Percentiles rank a stretch among this genome's conserved stretches.
Evolutionary conservation across 345 rosid species (phyloP).

Genomic region (Lepidium didymum): DNA sequence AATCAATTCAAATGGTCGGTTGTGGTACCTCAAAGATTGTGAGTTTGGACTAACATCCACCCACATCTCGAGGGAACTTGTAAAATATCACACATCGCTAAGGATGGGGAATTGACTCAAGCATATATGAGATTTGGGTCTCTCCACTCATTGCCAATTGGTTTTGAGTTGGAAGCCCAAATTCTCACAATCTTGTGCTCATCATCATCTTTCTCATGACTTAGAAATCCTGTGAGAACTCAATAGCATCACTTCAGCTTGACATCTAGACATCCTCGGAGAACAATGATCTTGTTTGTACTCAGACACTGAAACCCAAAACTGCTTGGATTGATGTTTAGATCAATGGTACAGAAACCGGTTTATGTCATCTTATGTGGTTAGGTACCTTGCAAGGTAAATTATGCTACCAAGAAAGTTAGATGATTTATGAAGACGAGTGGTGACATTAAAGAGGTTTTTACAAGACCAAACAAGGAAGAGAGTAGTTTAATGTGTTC

Average conservation of each 20-base stretch:
- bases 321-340: neutral
- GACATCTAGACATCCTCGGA: neutral
- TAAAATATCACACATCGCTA: too few species aligned
- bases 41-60: too few species aligned
- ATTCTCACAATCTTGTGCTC: too few species aligned
- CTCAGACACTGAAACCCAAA: neutral
- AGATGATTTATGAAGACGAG: conserved; percentile 20
- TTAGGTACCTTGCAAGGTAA: conserved; percentile 6
- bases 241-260: neutral
- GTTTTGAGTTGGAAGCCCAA: too few species aligned
- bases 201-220: too few species aligned
- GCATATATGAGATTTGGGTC: too few species aligned
- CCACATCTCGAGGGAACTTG: too few species aligned
- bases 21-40: too few species aligned
- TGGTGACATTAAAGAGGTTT: conserved; percentile 28
- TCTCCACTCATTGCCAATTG: too few species aligned
- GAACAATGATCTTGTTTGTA: neutral
- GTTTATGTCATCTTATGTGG: neutral
- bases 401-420: conserved; percentile 16
- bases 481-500: conserved; percentile 14
- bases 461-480: conserved; percentile 18
- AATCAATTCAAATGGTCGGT: too few species aligned
- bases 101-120: too few species aligned
- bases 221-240: too few species aligned
- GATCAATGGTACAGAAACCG: neutral